phyloP scores from a whole-genome alignment of 1,284 basidiomycete species.

The Lentinus polychrous region DNA sequence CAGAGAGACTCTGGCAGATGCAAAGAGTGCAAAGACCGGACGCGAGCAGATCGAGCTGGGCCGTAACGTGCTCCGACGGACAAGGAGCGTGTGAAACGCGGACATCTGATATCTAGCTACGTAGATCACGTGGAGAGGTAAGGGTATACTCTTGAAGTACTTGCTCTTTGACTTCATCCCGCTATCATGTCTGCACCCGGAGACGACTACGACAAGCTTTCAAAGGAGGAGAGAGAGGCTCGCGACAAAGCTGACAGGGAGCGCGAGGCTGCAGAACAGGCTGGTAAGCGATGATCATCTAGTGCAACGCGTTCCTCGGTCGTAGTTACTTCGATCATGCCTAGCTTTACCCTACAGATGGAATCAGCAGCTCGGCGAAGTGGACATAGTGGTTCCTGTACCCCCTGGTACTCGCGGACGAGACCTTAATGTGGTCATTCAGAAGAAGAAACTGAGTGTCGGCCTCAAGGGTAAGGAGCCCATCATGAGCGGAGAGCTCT shows the following conservation, averaged over 20 bases:
- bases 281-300: conserved; percentile 46
- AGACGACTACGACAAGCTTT: conserved; percentile 72
- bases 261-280: conserved; percentile 78
- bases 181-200: conserved; percentile 18
- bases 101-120: neutral
- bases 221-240: conserved; percentile 68
- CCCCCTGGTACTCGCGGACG: conserved; percentile 81
- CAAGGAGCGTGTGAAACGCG: neutral
- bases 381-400: conserved; percentile 80
- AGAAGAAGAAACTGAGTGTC: conserved; percentile 79
- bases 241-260: conserved; percentile 65
- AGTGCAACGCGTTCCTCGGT: conserved; percentile 9
- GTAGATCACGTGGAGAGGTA: conserved; percentile 15
- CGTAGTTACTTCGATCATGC: conserved; percentile 6
- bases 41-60: neutral
- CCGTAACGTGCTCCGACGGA: neutral
- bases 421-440: conserved; percentile 72
- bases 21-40: too few species aligned
- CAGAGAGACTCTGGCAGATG: neutral
- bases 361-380: conserved; percentile 85
- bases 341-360: conserved; percentile 87
- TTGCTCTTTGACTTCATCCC: too few species aligned
- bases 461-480: conserved; percentile 82
- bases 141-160: too few species aligned
- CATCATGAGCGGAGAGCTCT: conserved; percentile 87